A percentile compares a stretch with the other conserved stretches of the same genome.
These are phyloP conservation scores for Pogostemon cablin DNA, from an alignment of 257 asterid genomes.

Conservation along the genomic window DNA sequence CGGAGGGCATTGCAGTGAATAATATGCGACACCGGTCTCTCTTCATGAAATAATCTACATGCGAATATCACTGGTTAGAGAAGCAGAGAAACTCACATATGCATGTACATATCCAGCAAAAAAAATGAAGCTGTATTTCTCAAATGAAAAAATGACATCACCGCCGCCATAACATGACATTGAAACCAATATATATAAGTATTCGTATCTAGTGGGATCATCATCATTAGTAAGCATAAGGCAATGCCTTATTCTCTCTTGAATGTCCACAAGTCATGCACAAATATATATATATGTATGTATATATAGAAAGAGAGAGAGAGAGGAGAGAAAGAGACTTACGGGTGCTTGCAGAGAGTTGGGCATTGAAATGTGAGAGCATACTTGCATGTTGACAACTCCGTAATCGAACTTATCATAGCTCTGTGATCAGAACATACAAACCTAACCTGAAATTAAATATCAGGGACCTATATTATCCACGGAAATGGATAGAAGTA, in stretches of 20 bases:
- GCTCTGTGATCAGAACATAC: slow-evolving; percentile 95
- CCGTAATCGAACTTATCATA: slow-evolving; percentile 91
- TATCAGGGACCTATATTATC: slow-evolving; percentile 29
- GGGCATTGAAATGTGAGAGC: slow-evolving; percentile 97
- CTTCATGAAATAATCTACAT: slow-evolving; percentile 84
- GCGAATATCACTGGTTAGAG: background rate
- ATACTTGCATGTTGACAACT: slow-evolving; percentile 94
- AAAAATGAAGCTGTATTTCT: slow-evolving; percentile 5
- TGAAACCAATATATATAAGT: background rate
- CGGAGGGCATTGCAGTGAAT: slow-evolving; percentile 81
- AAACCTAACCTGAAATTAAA: slow-evolving; percentile 78
- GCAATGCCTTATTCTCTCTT: slow-evolving; percentile 16
- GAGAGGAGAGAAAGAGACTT: slow-evolving; percentile 46
- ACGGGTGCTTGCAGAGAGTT: slow-evolving; percentile 97
- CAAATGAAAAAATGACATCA: slow-evolving; percentile 1
- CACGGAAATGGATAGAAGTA: slow-evolving; percentile 9
- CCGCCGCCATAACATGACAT: background rate
- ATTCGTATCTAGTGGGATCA: background rate
- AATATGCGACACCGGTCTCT: slow-evolving; percentile 80
- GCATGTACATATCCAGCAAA: background rate
- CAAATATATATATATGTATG: background rate
- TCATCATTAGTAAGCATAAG: background rate
- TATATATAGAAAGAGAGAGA: background rate
- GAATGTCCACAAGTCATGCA: slow-evolving; percentile 8
- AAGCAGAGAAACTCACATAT: background rate